Base-by-base conservation (phyloP, 352 stramenopile species). In the Pythium vanterpoolii region DNA sequence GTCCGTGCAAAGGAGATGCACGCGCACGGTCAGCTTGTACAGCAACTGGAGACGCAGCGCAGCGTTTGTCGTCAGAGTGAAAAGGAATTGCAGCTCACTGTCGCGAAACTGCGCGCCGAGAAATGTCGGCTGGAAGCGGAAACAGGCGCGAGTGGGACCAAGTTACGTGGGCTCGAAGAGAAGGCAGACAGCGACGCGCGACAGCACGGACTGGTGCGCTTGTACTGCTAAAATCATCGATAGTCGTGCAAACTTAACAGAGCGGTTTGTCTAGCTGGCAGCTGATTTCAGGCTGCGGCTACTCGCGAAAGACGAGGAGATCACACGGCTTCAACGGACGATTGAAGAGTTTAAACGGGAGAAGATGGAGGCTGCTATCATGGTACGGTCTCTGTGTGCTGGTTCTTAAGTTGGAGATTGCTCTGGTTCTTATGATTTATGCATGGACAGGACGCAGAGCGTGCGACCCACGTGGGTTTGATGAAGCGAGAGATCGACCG, bases 1-100 rank as follows among this genome's bases (percentile, higher is more conserved):
- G n/a, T 38, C 7, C 76, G 79, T 6, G 69, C 66, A 14, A 75
- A 65, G 11, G 77, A 90, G 53, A 72, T 90, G 68, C 54, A 73
- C 10, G 59, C 58, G 1, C 77, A 90, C 8, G 79, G 76, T 0
- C 50, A 76, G 48, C 42, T 73, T 19, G 54, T 84, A 13, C 62
- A 57, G 1, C 45, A 62, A 21, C 60, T 90, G 2, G 57, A 84
- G 57, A 21, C 48, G 3, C 70, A 82, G 30, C 40, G 77, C 2
- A 67, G 73, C 18, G 56, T 38, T 14, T 52, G 44, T 14, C 46
- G 61, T 1, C 38, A 21, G 11, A 68, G 53, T 24, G 68, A 77
- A 18, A 68, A 64, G 9, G 70, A 88, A 40, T 53, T 79, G 44
- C 72, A 74, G 49, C 57, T 76, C 16, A 21, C 45, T 24, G 68